phyloP scores from a whole-genome alignment of 345 rosid species.

The Eucalyptus erythrocorys region DNA sequence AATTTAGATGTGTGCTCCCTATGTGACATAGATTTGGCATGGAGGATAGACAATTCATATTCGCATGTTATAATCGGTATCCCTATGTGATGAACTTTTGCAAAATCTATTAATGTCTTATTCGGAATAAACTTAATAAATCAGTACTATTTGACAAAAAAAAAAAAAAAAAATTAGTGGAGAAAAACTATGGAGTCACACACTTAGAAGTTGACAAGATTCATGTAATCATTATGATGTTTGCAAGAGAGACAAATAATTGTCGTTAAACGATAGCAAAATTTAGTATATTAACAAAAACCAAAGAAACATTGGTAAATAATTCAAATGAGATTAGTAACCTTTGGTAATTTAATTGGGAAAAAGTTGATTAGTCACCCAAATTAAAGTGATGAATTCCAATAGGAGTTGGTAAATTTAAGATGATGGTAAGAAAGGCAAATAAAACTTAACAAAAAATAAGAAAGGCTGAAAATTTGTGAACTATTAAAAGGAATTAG shows the following conservation, averaged over 20 bases:
- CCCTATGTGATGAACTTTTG: fast-evolving
- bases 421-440: no score
- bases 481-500: no score
- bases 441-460: no score
- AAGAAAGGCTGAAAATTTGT: no score
- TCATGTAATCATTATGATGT: not conserved
- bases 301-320: no score
- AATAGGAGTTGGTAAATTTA: no score
- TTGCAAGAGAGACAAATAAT: not conserved
- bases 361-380: no score
- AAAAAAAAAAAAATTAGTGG: not conserved
- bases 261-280: no score
- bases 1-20: not conserved
- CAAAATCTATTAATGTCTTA: not conserved
- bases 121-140: not conserved
- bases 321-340: no score
- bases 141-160: not conserved
- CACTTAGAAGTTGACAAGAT: not conserved
- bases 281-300: no score
- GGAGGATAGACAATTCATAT: not conserved
- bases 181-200: not conserved
- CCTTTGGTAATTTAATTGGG: no score
- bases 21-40: not conserved
- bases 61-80: not conserved
- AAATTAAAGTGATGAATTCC: no score